phyloP scores from a whole-genome alignment of 768 basidiomycete genomes.

The Termitomyces sp. region DNA sequence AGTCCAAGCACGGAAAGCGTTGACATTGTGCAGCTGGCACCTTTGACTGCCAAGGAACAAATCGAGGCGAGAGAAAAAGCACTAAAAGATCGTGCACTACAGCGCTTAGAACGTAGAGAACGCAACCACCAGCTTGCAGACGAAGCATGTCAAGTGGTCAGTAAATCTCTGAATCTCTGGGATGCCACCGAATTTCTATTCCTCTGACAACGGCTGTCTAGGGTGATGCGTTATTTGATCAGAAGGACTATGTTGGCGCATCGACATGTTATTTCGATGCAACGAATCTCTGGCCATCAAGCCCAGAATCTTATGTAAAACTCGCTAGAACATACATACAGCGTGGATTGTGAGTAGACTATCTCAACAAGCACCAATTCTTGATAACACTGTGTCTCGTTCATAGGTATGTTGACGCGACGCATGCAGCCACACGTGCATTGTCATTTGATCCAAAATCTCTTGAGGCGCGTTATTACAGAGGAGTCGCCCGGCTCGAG shows the following conservation, averaged over 20 bases:
- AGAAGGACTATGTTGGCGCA: constrained; percentile 30
- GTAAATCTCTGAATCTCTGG: background rate
- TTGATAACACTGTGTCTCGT: background rate
- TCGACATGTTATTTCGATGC: constrained; percentile 33
- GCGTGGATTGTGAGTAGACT: constrained; percentile 15
- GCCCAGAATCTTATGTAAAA: constrained; percentile 17
- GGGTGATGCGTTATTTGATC: constrained; percentile 32
- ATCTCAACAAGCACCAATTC: background rate
- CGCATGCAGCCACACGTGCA: constrained; percentile 20
- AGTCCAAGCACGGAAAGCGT: constrained; percentile 11
- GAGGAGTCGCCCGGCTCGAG: constrained; percentile 21
- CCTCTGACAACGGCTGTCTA: constrained; percentile 13
- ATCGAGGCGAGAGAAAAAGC: constrained; percentile 10
- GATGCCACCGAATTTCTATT: background rate
- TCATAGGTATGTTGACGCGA: constrained; percentile 18
- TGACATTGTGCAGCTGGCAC: constrained; percentile 11
- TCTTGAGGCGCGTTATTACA: constrained; percentile 17
- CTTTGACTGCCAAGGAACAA: constrained; percentile 10
- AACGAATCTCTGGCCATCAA: constrained; percentile 20
- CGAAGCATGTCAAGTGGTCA: constrained; percentile 15
- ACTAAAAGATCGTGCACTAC: constrained; percentile 14
- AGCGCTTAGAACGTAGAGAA: constrained; percentile 15
- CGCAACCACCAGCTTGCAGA: constrained; percentile 18
- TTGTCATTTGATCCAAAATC: constrained; percentile 22
- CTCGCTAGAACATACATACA: constrained; percentile 16